A percentile compares a stretch with the other conserved stretches of the same genome.
Evolutionary conservation across 1,139 yeast species (phyloP).

Genomic region (Eremothecium sinecaudum): DNA sequence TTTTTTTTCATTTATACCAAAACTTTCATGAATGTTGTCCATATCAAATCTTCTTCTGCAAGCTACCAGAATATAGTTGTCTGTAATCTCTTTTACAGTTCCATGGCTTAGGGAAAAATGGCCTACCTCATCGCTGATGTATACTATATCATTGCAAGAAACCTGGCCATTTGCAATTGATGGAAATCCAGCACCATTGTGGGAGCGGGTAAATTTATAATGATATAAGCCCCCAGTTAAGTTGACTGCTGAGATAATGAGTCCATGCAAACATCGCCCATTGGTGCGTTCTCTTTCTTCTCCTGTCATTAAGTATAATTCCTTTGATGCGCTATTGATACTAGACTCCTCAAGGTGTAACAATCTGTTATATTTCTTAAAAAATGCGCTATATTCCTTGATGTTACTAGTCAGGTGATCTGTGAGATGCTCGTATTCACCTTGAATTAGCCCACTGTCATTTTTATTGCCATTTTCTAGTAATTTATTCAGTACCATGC

Average conservation of each 20-base stretch:
- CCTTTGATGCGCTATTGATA: constrained; percentile 44
- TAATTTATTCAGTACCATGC: constrained; percentile 61
- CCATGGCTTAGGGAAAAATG: constrained; percentile 70
- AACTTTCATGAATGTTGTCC: constrained; percentile 33
- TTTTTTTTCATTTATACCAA: constrained; percentile 40
- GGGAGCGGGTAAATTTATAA: constrained; percentile 42
- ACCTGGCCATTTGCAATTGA: constrained; percentile 38
- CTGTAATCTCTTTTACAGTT: constrained; percentile 37
- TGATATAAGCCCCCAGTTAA: constrained; percentile 31
- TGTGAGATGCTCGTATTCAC: constrained; percentile 41
- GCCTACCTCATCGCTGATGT: constrained; percentile 73
- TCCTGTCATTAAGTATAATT: constrained; percentile 51
- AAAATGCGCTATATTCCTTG: constrained; percentile 37
- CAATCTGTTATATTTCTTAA: constrained; percentile 61
- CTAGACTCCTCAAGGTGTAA: constrained; percentile 69
- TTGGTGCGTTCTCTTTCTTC: constrained; percentile 46
- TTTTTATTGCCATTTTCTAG: constrained; percentile 46
- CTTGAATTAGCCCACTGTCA: constrained; percentile 39
- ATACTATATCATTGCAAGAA: constrained; percentile 45
- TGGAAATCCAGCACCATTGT: constrained; percentile 13
- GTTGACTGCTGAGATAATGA: constrained; percentile 34
- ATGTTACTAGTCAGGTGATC: constrained; percentile 36
- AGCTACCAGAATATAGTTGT: constrained; percentile 34
- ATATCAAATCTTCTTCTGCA: constrained; percentile 41
- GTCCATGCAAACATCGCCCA: constrained; percentile 49